Evolutionary conservation across 1,284 basidiomycete genomes (phyloP).

Genomic region (Sanguinoderma infundibulare): DNA sequence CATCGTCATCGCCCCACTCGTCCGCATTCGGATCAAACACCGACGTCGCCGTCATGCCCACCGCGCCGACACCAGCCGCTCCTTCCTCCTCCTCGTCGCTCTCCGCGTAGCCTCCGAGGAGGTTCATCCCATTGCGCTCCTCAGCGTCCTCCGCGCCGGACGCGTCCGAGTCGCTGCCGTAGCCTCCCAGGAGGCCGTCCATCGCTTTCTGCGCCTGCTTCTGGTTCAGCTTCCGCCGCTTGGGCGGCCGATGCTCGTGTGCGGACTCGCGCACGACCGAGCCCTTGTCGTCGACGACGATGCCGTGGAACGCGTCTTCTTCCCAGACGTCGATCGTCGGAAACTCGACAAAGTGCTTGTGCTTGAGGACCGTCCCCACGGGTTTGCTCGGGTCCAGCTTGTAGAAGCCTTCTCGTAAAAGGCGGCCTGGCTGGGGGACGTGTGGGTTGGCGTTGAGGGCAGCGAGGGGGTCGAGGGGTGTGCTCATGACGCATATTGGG

Average conservation of each 20-base stretch:
- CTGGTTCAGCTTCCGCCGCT: conserved; percentile 56
- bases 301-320: conserved; percentile 58
- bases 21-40: conserved; percentile 16
- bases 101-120: conserved; percentile 59
- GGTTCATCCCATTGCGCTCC: conserved; percentile 44
- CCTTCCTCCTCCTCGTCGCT: conserved; percentile 44
- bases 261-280: conserved; percentile 40
- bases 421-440: conserved; percentile 33
- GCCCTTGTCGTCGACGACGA: conserved; percentile 57
- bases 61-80: not conserved
- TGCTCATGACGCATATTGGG: conserved; percentile 65
- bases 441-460: conserved; percentile 29
- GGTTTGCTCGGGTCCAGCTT: conserved; percentile 55
- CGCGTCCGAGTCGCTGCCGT: conserved; percentile 62
- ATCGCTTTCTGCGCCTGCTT: conserved; percentile 59
- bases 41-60: too few species aligned
- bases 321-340: conserved; percentile 80
- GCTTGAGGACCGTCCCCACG: conserved; percentile 53
- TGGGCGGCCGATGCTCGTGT: conserved; percentile 44
- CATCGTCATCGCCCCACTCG: conserved; percentile 34
- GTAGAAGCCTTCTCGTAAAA: conserved; percentile 50
- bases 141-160: conserved; percentile 33
- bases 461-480: conserved; percentile 43
- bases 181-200: conserved; percentile 60
- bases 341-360: conserved; percentile 79